Conservation (phyloP, 75 land plant genomes). For the Cupressus sempervirens region DNA sequence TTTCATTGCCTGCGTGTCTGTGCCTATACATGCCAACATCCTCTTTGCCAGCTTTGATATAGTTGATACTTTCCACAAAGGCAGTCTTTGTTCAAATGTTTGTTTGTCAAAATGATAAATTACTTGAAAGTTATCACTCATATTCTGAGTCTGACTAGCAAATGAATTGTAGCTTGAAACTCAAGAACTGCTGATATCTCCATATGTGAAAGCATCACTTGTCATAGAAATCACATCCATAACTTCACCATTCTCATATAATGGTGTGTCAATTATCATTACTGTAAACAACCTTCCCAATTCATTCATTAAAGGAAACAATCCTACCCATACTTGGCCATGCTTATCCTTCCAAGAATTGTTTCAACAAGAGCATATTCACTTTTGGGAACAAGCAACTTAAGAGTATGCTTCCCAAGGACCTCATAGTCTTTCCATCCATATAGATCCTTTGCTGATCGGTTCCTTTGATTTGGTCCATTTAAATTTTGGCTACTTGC, state of each 20-base stretch:
- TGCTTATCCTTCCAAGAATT: constrained; percentile 23
- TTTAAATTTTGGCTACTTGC: no score
- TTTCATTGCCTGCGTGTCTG: no score
- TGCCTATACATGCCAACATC: neutral
- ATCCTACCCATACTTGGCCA: constrained; percentile 67
- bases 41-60: neutral
- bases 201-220: constrained; percentile 13
- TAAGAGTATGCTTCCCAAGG: constrained; percentile 32
- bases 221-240: constrained; percentile 55
- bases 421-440: constrained; percentile 72
- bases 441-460: constrained; percentile 56
- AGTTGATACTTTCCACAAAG: neutral
- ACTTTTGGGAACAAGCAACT: constrained; percentile 43
- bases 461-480: no score
- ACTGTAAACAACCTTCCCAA: constrained; percentile 57
- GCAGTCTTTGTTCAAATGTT: neutral
- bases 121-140: neutral
- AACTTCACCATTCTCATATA: constrained; percentile 58
- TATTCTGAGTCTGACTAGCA: neutral
- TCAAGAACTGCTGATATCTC: neutral
- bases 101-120: no score
- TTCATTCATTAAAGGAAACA: constrained; percentile 52
- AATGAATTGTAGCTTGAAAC: neutral
- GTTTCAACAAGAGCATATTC: constrained; percentile 1
- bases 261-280: constrained; percentile 53